These are phyloP conservation scores for Venturia carpophila DNA, from an alignment of 2,329 filamentous ascomycete species.

Conservation along the genomic window DNA sequence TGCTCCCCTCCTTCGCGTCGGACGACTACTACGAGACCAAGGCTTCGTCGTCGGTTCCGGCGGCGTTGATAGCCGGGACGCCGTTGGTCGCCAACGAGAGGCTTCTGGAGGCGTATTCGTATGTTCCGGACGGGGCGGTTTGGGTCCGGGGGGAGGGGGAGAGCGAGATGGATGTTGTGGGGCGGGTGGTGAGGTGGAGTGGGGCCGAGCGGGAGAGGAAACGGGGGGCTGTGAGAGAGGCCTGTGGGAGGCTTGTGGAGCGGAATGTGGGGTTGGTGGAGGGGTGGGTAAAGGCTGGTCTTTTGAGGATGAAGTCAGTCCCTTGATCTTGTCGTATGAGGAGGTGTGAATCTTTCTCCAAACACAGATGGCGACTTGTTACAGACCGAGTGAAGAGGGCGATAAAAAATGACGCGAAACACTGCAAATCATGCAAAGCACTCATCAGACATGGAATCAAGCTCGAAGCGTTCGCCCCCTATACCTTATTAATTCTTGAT, in stretches of 20 bases:
- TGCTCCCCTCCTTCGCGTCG: conserved; percentile 26
- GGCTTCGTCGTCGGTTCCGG: conserved; percentile 25
- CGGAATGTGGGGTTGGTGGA: conserved; percentile 16
- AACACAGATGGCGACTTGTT: too few relatives aligned
- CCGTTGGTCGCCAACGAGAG: conserved; percentile 25
- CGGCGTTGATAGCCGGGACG: conserved; percentile 25
- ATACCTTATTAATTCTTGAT: too few relatives aligned
- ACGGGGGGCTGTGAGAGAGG: conserved; percentile 14
- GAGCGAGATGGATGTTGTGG: conserved; percentile 27
- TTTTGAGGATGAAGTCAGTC: background rate
- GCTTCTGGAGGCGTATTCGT: conserved; percentile 25
- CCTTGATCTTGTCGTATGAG: background rate
- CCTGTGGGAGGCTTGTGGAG: conserved; percentile 11
- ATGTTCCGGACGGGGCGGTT: conserved; percentile 24
- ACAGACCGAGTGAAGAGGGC: too few relatives aligned
- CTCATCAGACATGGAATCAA: too few relatives aligned
- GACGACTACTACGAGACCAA: conserved; percentile 26
- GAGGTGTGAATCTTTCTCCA: too few relatives aligned
- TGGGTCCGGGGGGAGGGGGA: conserved; percentile 25
- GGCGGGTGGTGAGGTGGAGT: conserved; percentile 23
- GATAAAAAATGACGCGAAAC: too few relatives aligned
- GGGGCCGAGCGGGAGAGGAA: conserved; percentile 42
- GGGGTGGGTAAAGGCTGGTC: conserved; percentile 14
- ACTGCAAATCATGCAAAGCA: too few relatives aligned
- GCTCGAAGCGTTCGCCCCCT: too few relatives aligned